Evolutionary conservation across 495 filamentous ascomycete species (phyloP).

Genomic region (Apodospora peruviana): DNA sequence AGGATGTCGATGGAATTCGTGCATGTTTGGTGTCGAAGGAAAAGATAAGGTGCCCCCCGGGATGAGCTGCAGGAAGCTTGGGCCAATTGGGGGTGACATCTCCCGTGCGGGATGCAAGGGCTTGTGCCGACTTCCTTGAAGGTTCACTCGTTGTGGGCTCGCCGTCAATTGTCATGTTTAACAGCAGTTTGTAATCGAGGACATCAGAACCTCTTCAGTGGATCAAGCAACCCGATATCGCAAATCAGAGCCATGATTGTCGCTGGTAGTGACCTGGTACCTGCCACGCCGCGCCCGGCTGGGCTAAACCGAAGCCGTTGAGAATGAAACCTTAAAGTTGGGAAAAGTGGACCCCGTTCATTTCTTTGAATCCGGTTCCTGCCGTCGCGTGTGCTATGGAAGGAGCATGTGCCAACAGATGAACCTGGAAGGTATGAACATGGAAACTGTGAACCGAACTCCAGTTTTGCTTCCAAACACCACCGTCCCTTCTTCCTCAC

Average conservation of each 20-base stretch:
- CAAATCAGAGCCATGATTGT: background rate
- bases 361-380: too few species aligned
- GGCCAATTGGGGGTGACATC: constrained; percentile 13
- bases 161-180: background rate
- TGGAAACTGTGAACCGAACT: too few species aligned
- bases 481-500: background rate
- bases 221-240: background rate
- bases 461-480: background rate
- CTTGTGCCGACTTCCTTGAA: background rate
- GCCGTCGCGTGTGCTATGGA: too few species aligned
- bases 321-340: too few species aligned
- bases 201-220: background rate
- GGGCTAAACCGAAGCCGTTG: too few species aligned
- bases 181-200: background rate
- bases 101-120: constrained; percentile 11
- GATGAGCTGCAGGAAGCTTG: constrained; percentile 9
- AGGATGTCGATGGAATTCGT: too few species aligned
- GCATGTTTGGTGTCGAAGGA: too few species aligned
- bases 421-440: too few species aligned
- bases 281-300: too few species aligned
- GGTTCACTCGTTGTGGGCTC: background rate
- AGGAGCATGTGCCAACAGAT: too few species aligned
- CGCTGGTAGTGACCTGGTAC: too few species aligned
- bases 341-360: too few species aligned
- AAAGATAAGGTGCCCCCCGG: background rate